phyloP scores from a whole-genome alignment of 805 yeast genomes.

The Candida succiphila region DNA sequence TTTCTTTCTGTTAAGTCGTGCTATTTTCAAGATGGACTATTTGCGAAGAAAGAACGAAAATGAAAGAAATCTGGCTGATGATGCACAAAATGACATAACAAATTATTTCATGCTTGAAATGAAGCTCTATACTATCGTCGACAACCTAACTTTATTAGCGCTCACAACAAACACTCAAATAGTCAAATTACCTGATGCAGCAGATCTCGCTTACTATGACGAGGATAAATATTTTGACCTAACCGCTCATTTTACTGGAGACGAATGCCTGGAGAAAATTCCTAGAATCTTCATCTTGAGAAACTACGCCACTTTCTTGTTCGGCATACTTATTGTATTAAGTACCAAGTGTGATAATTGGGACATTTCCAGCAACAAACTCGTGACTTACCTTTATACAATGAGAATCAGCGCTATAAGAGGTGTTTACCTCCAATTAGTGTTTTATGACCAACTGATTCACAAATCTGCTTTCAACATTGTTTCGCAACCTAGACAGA shows the following conservation, averaged over 20 bases:
- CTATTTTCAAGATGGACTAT: neutral
- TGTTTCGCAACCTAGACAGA: neutral
- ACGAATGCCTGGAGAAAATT: neutral
- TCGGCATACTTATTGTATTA: neutral
- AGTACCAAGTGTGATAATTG: neutral
- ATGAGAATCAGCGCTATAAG: neutral
- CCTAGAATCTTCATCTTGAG: neutral
- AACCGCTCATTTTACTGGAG: neutral
- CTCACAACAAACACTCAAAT: neutral
- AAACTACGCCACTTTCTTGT: neutral
- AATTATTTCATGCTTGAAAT: neutral
- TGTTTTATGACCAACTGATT: neutral
- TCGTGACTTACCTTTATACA: neutral
- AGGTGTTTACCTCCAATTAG: neutral
- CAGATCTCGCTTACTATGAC: neutral
- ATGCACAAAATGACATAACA: neutral
- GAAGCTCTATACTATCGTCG: neutral
- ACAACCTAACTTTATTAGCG: neutral
- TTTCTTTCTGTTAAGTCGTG: neutral
- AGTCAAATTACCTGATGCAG: neutral
- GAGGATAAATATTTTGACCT: no score
- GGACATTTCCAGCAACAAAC: neutral
- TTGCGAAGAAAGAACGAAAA: conserved; percentile 1
- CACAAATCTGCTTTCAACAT: neutral
- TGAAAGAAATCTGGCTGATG: neutral